These are phyloP conservation scores for Cyclotella cryptica DNA, from an alignment of 108 stramenopile genomes.

Conservation along the genomic window DNA sequence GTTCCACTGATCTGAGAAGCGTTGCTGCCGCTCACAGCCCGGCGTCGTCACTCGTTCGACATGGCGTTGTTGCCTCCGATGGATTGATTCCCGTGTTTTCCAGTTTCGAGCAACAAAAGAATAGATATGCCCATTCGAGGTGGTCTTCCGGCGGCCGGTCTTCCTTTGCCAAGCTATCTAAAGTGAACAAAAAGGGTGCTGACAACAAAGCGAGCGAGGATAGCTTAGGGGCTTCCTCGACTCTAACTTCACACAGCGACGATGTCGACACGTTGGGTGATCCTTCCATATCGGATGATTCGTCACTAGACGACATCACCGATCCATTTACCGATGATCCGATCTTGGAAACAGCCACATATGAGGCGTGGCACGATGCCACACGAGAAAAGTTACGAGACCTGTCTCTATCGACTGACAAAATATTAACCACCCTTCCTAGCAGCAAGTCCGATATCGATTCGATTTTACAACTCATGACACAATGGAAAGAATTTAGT, in stretches of 20 bases:
- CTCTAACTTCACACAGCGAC: background rate
- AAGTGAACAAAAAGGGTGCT: background rate
- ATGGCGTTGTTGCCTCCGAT: background rate
- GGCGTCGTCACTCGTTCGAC: background rate
- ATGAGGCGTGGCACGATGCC: slow-evolving; percentile 12
- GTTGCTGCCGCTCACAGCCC: background rate
- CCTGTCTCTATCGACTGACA: background rate
- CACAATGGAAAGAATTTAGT: slow-evolving; percentile 17
- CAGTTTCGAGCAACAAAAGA: too few species aligned
- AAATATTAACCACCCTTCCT: background rate
- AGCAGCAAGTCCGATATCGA: background rate
- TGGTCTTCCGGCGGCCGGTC: too few species aligned
- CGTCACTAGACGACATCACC: background rate
- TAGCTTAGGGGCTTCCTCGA: background rate
- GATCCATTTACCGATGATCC: background rate
- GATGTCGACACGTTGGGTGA: background rate
- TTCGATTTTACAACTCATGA: slow-evolving; percentile 30
- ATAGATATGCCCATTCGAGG: too few species aligned
- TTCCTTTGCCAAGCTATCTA: background rate
- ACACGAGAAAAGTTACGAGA: slow-evolving; percentile 16
- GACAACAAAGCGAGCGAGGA: background rate
- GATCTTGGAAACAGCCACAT: background rate
- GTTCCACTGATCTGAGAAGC: background rate
- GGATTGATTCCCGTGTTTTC: too few species aligned
- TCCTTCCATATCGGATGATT: background rate